These are phyloP conservation scores for Hypomontagnella monticulosa DNA, from an alignment of 495 filamentous ascomycete genomes.

Conservation along the genomic window DNA sequence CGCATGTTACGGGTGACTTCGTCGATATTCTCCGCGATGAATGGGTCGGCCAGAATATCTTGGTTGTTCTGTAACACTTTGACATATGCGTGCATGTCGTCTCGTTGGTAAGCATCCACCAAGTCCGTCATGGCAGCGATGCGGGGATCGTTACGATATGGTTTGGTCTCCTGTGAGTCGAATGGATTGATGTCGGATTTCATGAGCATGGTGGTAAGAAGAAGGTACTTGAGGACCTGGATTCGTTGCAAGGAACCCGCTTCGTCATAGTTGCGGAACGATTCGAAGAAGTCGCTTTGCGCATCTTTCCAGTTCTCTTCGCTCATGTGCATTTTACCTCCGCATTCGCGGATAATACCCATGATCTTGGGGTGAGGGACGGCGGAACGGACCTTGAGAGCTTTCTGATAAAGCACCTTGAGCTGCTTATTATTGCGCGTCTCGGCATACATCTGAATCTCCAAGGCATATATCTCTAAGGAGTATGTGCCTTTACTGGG, in stretches of 20 bases:
- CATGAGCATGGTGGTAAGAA: slow-evolving; percentile 97
- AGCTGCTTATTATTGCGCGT: slow-evolving; percentile 97
- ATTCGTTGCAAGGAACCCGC: slow-evolving; percentile 95
- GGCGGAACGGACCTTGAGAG: slow-evolving; percentile 88
- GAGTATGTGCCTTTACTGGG: slow-evolving; percentile 96
- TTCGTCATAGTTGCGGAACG: slow-evolving; percentile 98
- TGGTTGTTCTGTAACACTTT: slow-evolving; percentile 85
- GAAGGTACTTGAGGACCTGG: slow-evolving; percentile 96
- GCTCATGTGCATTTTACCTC: slow-evolving; percentile 99
- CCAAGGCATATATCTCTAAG: slow-evolving; percentile 93
- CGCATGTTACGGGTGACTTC: slow-evolving; percentile 99
- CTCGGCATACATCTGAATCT: slow-evolving; percentile 99
- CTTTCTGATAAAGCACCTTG: slow-evolving; percentile 90
- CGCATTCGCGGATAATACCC: slow-evolving; percentile 98
- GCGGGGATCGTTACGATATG: slow-evolving; percentile 93
- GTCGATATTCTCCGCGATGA: slow-evolving; percentile 99
- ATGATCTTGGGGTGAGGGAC: slow-evolving; percentile 99
- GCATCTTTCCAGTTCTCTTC: slow-evolving; percentile 99
- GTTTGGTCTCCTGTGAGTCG: slow-evolving; percentile 99
- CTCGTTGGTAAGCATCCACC: slow-evolving; percentile 94
- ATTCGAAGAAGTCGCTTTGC: slow-evolving; percentile 97
- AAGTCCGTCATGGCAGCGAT: slow-evolving; percentile 97
- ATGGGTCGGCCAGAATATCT: slow-evolving; percentile 89
- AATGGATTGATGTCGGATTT: slow-evolving; percentile 99
- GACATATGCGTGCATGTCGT: slow-evolving; percentile 94